Evolutionary conservation across 2,329 filamentous ascomycete genomes (phyloP).

Genomic region (Alternaria hordeiaustralica): DNA sequence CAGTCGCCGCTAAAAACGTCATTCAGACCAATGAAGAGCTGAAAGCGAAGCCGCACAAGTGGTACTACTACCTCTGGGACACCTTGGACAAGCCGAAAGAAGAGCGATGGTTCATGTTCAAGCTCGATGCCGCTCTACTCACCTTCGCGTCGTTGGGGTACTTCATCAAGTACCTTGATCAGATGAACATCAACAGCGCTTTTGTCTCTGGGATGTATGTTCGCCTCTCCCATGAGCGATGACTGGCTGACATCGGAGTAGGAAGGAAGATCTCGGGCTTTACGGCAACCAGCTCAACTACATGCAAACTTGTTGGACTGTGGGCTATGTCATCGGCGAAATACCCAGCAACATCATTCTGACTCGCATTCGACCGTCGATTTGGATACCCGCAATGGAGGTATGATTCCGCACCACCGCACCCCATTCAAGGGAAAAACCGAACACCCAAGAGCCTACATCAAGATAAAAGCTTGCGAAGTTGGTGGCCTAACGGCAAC

Average conservation of each 20-base stretch:
- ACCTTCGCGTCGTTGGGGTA: constrained; percentile 52
- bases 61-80: constrained; percentile 31
- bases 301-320: constrained; percentile 64
- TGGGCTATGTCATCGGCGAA: constrained; percentile 60
- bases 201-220: constrained; percentile 35
- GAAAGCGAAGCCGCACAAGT: constrained; percentile 8
- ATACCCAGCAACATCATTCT: constrained; percentile 32
- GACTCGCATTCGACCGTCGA: constrained; percentile 21
- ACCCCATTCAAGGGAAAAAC: too few species aligned
- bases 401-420: not conserved
- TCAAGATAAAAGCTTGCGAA: too few species aligned
- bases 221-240: accelerated
- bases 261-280: constrained; percentile 33
- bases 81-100: constrained; percentile 26
- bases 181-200: constrained; percentile 32
- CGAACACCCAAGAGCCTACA: too few species aligned
- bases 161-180: constrained; percentile 32
- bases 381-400: constrained; percentile 18
- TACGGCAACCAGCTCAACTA: constrained; percentile 43
- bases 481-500: too few species aligned
- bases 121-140: constrained; percentile 51
- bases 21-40: not conserved
- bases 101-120: constrained; percentile 33
- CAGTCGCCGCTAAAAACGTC: not conserved
- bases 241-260: not conserved